phyloP scores from a whole-genome alignment of 2,329 filamentous ascomycete species.

The Xylariales sp. region DNA sequence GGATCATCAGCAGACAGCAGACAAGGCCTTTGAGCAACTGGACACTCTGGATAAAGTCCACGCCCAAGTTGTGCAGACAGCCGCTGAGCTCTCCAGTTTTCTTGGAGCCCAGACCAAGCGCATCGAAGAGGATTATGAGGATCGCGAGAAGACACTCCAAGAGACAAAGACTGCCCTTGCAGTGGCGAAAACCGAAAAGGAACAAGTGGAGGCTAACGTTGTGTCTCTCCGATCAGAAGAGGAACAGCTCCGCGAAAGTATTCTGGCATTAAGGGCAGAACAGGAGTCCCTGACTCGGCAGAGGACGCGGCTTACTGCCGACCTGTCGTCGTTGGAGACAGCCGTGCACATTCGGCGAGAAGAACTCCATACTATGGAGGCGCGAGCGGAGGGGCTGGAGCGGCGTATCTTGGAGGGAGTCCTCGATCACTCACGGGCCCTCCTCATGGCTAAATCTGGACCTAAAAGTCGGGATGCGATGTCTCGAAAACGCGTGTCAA shows the following conservation, averaged over 20 bases:
- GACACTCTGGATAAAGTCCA: constrained; percentile 86
- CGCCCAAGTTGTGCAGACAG: constrained; percentile 78
- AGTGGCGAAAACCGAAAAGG: constrained; percentile 62
- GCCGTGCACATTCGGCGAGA: constrained; percentile 84
- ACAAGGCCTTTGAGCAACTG: constrained; percentile 69
- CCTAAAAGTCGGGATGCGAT: constrained; percentile 49
- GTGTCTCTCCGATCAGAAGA: constrained; percentile 47
- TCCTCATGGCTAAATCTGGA: constrained; percentile 69
- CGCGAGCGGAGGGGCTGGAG: constrained; percentile 82
- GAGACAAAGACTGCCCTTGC: constrained; percentile 78
- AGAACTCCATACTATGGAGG: constrained; percentile 87
- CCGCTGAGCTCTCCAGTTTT: constrained; percentile 79
- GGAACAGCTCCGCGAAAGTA: constrained; percentile 45
- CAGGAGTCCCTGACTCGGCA: constrained; percentile 73
- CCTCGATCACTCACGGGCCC: constrained; percentile 88
- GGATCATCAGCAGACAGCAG: constrained; percentile 60
- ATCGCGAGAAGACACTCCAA: constrained; percentile 71
- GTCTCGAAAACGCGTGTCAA: constrained; percentile 52
- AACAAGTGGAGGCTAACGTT: constrained; percentile 56
- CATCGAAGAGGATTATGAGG: constrained; percentile 72
- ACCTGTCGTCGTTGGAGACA: constrained; percentile 87
- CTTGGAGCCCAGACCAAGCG: constrained; percentile 71
- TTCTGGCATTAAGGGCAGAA: constrained; percentile 59
- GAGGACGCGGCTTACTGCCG: constrained; percentile 75
- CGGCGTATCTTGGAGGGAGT: constrained; percentile 91